Evolutionary conservation across 148 eudicot genomes (phyloP).

Genomic region (Rheum nobile): DNA sequence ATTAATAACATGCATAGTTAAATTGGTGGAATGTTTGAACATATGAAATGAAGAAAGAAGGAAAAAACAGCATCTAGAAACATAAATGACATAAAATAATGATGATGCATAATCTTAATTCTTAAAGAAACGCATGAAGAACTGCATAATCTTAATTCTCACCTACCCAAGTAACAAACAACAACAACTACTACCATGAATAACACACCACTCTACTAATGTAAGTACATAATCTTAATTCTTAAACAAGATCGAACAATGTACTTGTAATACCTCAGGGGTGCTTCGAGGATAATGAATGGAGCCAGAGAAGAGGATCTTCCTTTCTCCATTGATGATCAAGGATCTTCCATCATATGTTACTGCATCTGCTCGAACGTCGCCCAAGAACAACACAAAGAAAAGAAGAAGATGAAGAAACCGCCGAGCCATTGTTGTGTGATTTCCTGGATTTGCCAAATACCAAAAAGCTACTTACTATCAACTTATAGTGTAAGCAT

Average conservation of each 20-base stretch:
- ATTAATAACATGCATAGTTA: too few species aligned
- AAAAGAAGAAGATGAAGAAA: background rate
- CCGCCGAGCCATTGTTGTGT: background rate
- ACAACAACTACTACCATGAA: background rate
- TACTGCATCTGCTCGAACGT: background rate
- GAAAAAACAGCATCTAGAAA: background rate
- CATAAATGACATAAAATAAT: background rate
- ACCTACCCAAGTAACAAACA: constrained; percentile 8
- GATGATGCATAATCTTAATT: background rate
- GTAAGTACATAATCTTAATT: too few species aligned
- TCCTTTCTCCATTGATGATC: constrained; percentile 60
- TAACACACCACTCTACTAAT: background rate
- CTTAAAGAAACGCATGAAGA: background rate
- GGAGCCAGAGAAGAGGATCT: constrained; percentile 78
- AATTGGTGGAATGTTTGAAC: background rate
- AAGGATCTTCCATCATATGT: constrained; percentile 10
- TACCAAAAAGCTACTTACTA: background rate
- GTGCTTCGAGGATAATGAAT: constrained; percentile 91
- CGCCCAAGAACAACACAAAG: background rate
- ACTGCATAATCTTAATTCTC: background rate
- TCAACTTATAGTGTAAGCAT: constrained; percentile 5
- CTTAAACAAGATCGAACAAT: too few species aligned
- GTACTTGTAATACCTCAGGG: constrained; percentile 63
- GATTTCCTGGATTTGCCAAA: background rate
- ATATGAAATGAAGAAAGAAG: background rate